Percentiles rank a stretch among this genome's conserved stretches.
Conservation (phyloP, 1,139 yeast genomes). For the Wickerhamomyces sp. region DNA sequence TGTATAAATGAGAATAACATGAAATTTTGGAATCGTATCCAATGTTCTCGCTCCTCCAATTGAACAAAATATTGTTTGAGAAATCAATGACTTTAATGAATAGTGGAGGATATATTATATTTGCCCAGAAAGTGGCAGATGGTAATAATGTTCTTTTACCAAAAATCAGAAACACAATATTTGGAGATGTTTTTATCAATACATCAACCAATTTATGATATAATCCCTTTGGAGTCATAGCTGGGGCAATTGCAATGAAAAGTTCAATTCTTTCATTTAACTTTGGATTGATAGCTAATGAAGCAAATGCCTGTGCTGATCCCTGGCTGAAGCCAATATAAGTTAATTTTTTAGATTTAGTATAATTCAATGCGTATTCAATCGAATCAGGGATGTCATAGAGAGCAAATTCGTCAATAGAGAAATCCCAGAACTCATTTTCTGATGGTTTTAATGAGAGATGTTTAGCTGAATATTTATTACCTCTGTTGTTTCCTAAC, state of each 20-base stretch:
- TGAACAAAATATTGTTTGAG: constrained; percentile 62
- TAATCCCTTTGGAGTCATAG: constrained; percentile 87
- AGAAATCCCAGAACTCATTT: constrained; percentile 72
- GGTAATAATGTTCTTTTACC: constrained; percentile 73
- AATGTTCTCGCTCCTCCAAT: constrained; percentile 76
- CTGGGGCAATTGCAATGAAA: constrained; percentile 85
- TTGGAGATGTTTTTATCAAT: constrained; percentile 74
- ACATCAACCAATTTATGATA: constrained; percentile 74
- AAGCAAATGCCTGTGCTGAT: constrained; percentile 81
- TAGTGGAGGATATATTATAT: constrained; percentile 77
- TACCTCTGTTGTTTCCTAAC: constrained; percentile 88
- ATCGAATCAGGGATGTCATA: constrained; percentile 70
- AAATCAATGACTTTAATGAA: constrained; percentile 70
- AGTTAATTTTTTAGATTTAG: constrained; percentile 38
- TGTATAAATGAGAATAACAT: constrained; percentile 79
- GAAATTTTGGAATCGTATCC: constrained; percentile 66
- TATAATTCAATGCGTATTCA: constrained; percentile 46
- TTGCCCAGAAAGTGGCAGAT: constrained; percentile 78
- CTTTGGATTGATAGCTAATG: constrained; percentile 64
- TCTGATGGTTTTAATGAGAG: constrained; percentile 38
- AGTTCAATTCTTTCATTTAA: constrained; percentile 65
- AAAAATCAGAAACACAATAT: constrained; percentile 65
- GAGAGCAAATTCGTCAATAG: constrained; percentile 70
- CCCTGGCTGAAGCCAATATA: constrained; percentile 87
- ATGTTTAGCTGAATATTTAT: constrained; percentile 69